These are phyloP conservation scores for Aquilaria malaccensis DNA, from an alignment of 345 rosid genomes.

Conservation along the genomic window DNA sequence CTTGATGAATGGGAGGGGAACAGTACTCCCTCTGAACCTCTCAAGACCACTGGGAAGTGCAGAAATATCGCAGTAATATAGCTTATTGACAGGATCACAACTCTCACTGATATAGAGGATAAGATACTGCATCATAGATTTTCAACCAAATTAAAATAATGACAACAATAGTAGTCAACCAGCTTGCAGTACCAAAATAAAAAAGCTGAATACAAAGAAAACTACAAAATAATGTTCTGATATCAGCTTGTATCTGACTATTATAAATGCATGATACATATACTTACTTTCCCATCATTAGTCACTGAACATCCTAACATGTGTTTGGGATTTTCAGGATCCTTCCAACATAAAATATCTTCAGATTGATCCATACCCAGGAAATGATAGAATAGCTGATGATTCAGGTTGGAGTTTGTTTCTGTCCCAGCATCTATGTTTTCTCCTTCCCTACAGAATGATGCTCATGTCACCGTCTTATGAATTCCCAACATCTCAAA, in stretches of 20 bases:
- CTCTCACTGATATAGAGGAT: slow-evolving; percentile 45
- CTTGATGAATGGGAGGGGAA: slow-evolving; percentile 66
- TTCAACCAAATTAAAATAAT: slow-evolving; percentile 6
- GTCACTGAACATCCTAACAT: slow-evolving; percentile 46
- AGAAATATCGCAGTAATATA: slow-evolving; percentile 67
- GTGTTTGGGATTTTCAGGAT: slow-evolving; percentile 69
- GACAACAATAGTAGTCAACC: background rate
- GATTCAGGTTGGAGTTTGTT: slow-evolving; percentile 77
- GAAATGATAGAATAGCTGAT: slow-evolving; percentile 77
- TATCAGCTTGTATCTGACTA: no score
- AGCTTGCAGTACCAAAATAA: background rate
- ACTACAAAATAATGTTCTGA: no score
- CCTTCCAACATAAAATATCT: slow-evolving; percentile 91
- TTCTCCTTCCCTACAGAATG: slow-evolving; percentile 61
- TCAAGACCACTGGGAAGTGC: slow-evolving; percentile 55
- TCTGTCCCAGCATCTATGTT: slow-evolving; percentile 87
- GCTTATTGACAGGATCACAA: slow-evolving; percentile 81
- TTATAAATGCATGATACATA: background rate
- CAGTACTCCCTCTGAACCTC: slow-evolving; percentile 42
- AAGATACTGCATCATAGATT: slow-evolving; percentile 52
- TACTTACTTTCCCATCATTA: slow-evolving; percentile 82
- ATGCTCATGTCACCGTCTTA: slow-evolving; percentile 1
- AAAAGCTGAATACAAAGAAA: background rate
- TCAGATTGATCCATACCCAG: slow-evolving; percentile 69
- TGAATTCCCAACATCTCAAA: background rate